phyloP scores from a whole-genome alignment of 306 rosid genomes.

The Neltuma alba region DNA sequence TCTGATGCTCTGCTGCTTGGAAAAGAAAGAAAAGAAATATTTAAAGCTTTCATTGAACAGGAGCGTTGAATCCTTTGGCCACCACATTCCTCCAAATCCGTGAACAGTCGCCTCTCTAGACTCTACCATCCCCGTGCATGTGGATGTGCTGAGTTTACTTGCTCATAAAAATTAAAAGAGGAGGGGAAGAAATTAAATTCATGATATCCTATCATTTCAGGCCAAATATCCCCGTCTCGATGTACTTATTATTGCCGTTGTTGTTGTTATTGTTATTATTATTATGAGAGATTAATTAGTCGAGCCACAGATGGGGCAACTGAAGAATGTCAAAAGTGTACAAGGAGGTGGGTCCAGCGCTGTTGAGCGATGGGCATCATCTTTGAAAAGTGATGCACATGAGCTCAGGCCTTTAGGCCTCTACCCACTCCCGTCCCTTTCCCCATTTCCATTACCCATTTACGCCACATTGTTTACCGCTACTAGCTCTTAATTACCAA shows the following conservation, averaged over 20 bases:
- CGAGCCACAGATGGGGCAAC: neutral
- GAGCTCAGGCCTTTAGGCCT: no score
- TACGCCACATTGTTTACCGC: neutral
- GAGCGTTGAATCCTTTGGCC: constrained; percentile 43
- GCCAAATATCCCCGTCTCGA: no score
- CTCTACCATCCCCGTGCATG: constrained; percentile 34
- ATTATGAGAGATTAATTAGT: neutral
- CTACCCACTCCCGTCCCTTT: no score
- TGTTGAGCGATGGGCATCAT: no score
- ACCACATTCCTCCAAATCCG: constrained; percentile 45
- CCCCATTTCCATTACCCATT: no score
- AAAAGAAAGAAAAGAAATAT: constrained; percentile 51
- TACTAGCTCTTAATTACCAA: neutral
- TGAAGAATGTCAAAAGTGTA: neutral
- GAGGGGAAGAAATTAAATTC: neutral
- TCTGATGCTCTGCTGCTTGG: constrained; percentile 48
- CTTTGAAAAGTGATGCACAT: no score
- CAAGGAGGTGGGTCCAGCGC: neutral
- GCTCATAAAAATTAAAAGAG: neutral
- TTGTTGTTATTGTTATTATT: no score
- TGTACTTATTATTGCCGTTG: neutral
- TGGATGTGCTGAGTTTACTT: neutral
- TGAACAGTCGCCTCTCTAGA: constrained; percentile 28
- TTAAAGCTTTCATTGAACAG: constrained; percentile 47
- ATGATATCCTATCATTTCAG: neutral